These are phyloP conservation scores for Paecilomyces sp. DNA, from an alignment of 2,329 filamentous ascomycete genomes.

Conservation along the genomic window DNA sequence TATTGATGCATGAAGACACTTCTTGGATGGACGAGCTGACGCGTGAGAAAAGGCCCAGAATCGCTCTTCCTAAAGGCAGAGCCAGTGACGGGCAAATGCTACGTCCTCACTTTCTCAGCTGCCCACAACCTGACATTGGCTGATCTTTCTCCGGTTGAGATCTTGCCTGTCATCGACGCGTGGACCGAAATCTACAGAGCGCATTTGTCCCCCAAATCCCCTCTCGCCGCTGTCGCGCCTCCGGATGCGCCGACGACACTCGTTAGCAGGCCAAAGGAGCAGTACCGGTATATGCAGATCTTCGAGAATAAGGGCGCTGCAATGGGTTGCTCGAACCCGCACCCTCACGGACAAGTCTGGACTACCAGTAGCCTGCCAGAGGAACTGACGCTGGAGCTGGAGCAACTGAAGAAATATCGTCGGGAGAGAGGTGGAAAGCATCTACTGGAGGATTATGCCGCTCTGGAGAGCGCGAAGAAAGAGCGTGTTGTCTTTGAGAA, in stretches of 20 bases:
- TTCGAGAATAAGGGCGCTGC: conserved; percentile 98
- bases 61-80: conserved; percentile 73
- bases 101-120: conserved; percentile 90
- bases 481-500: conserved; percentile 90
- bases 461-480: conserved; percentile 70
- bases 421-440: conserved; percentile 64
- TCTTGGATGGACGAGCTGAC: background rate
- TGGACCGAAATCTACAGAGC: conserved; percentile 88
- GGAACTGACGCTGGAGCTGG: conserved; percentile 73
- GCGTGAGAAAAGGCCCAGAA: conserved; percentile 52
- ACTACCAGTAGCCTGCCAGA: conserved; percentile 86
- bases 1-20: background rate
- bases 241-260: conserved; percentile 37
- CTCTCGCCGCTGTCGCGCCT: conserved; percentile 46
- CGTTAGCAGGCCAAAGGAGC: conserved; percentile 55
- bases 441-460: conserved; percentile 78
- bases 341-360: conserved; percentile 96
- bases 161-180: conserved; percentile 74
- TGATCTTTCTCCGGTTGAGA: conserved; percentile 71
- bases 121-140: conserved; percentile 88
- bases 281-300: conserved; percentile 97
- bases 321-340: conserved; percentile 98
- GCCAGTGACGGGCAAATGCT: conserved; percentile 89
- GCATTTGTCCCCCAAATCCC: conserved; percentile 67
- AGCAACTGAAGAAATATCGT: conserved; percentile 72